Evolutionary conservation across 306 rosid genomes (phyloP), one percentile per base, ranked within the genome.

Genomic region (Boehmeria nivea): DNA sequence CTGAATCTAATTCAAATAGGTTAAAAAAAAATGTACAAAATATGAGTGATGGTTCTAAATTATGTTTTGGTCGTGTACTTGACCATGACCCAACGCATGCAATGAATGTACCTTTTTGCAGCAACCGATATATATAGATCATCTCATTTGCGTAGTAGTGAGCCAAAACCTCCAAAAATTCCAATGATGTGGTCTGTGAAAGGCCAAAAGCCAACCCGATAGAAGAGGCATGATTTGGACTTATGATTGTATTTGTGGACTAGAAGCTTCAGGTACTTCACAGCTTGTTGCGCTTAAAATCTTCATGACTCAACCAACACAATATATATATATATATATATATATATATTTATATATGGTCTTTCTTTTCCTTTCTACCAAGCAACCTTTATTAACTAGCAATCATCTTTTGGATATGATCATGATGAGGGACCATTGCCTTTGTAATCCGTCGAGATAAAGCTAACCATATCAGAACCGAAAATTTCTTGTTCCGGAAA

Each of bases 171-270:
- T 11, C 7, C 23, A 7, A 1, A 33, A 33, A 2, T 15, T 54
- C 12, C 20, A 6, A 54, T 51, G 38, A 51, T 51, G 38, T 26
- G 13, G 48, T 69, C 70, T 54, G 57, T 60, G 54, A 24, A 57
- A 43, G 61, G 55, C 44, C 63, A 63, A 57, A 57, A 34, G 42
- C 52, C 72, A 62, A 57, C 36, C 36, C 5, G 5, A 31, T 6
- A 31, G 9, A 31, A 31, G 36, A 31, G 8, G 1, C 36, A 28
- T 16, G 26, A 36, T 51, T 34, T 66, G 6, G 11, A 33, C 38
- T 13, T 28, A 71, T 67, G 60, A 79, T 75, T 54, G 6, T 33
- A 5, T 11, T 33, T 12, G 60, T 40, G 57, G 62, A 54, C 51
- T 33, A 23, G 68, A 57, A 69, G 36, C 16, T 61, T 65, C 40